These are phyloP conservation scores for Pisolithus microcarpus DNA, from an alignment of 768 basidiomycete genomes.

Conservation along the genomic window DNA sequence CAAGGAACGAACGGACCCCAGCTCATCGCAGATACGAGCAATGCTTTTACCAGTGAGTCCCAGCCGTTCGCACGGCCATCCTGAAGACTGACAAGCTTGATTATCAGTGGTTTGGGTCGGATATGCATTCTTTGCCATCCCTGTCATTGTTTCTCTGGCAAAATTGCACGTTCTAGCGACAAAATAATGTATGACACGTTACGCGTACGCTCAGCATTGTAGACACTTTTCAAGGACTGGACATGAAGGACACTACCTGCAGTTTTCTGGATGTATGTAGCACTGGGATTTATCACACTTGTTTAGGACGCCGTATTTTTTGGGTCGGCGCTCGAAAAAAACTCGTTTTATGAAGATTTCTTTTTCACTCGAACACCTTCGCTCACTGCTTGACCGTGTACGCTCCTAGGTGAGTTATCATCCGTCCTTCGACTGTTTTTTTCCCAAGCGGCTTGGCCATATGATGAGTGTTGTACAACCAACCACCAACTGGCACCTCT, in stretches of 20 bases:
- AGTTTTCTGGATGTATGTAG: neutral
- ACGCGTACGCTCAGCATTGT: neutral
- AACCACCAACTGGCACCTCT: constrained; percentile 80
- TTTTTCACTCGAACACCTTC: neutral
- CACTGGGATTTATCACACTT: too few relatives aligned
- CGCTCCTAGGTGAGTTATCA: constrained; percentile 12
- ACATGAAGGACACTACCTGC: neutral
- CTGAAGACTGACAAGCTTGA: neutral
- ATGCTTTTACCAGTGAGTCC: constrained; percentile 67
- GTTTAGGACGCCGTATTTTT: neutral
- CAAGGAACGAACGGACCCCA: constrained; percentile 49
- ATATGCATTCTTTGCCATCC: constrained; percentile 66
- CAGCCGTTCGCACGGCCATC: neutral
- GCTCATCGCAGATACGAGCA: constrained; percentile 56
- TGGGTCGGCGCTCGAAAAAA: neutral
- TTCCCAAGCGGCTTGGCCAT: constrained; percentile 6
- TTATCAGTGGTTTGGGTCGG: constrained; percentile 69
- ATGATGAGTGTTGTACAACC: constrained; percentile 80
- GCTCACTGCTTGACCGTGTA: neutral
- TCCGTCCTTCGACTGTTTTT: neutral
- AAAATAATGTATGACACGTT: constrained; percentile 25
- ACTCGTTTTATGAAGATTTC: neutral
- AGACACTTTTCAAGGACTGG: neutral
- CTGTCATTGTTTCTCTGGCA: constrained; percentile 59
- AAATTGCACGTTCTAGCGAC: constrained; percentile 56